Conservation (phyloP, 306 rosid species). For the Calophaca sinica region DNA sequence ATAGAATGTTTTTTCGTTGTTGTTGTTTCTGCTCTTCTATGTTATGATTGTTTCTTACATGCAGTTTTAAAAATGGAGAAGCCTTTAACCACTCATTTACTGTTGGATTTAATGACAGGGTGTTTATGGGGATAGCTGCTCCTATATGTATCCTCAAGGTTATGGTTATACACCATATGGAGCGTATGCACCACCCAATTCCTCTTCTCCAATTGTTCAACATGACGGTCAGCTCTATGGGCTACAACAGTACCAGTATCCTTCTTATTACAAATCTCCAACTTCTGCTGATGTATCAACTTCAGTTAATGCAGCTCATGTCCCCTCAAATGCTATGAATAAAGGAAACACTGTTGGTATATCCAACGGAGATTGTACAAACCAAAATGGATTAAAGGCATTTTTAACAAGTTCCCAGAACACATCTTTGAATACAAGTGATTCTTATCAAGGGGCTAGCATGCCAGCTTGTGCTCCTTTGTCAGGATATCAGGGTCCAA, state of each 20-base stretch:
- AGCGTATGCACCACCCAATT: constrained; percentile 43
- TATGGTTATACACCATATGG: constrained; percentile 59
- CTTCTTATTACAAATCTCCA: constrained; percentile 55
- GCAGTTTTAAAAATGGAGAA: background rate
- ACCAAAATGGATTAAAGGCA: constrained; percentile 46
- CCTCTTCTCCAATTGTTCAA: constrained; percentile 53
- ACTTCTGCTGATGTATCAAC: constrained; percentile 43
- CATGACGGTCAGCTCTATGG: constrained; percentile 56
- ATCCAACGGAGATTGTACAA: constrained; percentile 37
- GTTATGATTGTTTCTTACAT: constrained; percentile 18
- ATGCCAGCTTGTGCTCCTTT: constrained; percentile 44
- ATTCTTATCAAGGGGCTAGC: constrained; percentile 50
- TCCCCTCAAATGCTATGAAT: constrained; percentile 39
- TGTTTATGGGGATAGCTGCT: constrained; percentile 55
- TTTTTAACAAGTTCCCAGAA: constrained; percentile 47
- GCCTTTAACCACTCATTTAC: background rate
- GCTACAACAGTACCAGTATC: constrained; percentile 62
- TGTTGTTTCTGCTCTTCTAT: background rate
- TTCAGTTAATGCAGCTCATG: constrained; percentile 39
- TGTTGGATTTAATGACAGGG: constrained; percentile 46
- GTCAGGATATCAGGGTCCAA: constrained; percentile 52
- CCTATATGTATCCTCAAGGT: constrained; percentile 57
- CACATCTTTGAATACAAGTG: constrained; percentile 42
- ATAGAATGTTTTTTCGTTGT: background rate
- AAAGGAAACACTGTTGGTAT: constrained; percentile 41